These are phyloP conservation scores for Tuber indicum DNA, from an alignment of 495 filamentous ascomycete genomes.

Conservation along the genomic window DNA sequence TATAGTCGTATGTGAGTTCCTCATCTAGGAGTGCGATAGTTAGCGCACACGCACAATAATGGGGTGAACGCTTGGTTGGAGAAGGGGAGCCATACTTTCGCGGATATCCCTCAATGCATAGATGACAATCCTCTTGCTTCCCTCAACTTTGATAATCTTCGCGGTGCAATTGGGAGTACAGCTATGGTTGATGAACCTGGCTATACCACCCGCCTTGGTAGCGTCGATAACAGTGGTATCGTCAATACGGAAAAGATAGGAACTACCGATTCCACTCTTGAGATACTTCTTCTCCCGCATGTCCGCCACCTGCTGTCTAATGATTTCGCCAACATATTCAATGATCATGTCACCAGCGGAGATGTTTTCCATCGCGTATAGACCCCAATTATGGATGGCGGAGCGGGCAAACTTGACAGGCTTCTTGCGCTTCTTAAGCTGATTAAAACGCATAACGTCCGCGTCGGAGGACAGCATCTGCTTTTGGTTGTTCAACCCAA, in stretches of 20 bases:
- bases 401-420: constrained; percentile 96
- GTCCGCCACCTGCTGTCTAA: constrained; percentile 92
- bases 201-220: constrained; percentile 96
- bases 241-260: constrained; percentile 96
- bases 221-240: constrained; percentile 97
- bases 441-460: constrained; percentile 92
- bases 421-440: constrained; percentile 99
- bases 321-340: constrained; percentile 97
- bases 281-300: constrained; percentile 85
- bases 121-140: constrained; percentile 98
- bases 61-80: neutral
- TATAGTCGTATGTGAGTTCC: constrained; percentile 99
- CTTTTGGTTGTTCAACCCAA: constrained; percentile 90
- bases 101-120: constrained; percentile 93
- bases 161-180: constrained; percentile 98
- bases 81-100: constrained; percentile 63
- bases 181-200: constrained; percentile 97
- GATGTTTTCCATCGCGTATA: constrained; percentile 97
- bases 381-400: constrained; percentile 97
- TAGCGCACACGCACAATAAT: constrained; percentile 42
- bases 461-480: constrained; percentile 77
- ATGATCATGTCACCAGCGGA: constrained; percentile 99
- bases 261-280: constrained; percentile 93
- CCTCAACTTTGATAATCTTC: constrained; percentile 99
- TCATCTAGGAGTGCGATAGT: constrained; percentile 62